Base-by-base conservation (phyloP, 768 basidiomycete genomes). In the Termitomyces sp. region DNA sequence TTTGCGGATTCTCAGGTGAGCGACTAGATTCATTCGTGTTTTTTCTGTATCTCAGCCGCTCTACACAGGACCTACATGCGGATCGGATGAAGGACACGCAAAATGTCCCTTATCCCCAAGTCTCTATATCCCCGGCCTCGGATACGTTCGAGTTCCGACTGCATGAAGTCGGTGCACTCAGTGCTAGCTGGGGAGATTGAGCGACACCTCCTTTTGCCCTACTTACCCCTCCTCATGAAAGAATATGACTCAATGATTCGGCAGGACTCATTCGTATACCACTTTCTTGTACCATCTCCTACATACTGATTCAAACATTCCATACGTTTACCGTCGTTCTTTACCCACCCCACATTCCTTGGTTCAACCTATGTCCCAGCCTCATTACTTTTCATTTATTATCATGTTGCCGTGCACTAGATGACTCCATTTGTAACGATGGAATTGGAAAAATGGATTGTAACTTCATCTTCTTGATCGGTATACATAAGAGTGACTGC, bases 181-280 rank as follows among this genome's bases (percentile, higher is more conserved):
- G 51, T 47, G 55, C 48, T 10, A 62, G 58, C 22, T 63, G 61
- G 61, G 59, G 54, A n/a, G 56, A 60, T n/a, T 63, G 53, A 63
- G 18, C 4, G 27, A 36, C 5, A 2, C 46, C 18, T 46, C 31
- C 5, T 48, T 27, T 49, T 42, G 26, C 26, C 56, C 52, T 37
- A 2, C 39, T 41, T 41, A 41, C 37, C 34, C 39, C 44, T 46
- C 12, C 16, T 34, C 44, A 43, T 16, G 52, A 46, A 26, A 14
- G 27, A 36, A 46, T 18, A 22, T 13, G 29, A 31, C 24, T 46
- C 43, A 24, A 1, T 31, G 31, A 22, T 42, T 52, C 53, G 43
- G 53, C 44, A 32, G 47, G 46, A 41, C 27, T 49, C 29, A 3
- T 41, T 56, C 32, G 8, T 22, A 57, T 57, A 57, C 48, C 48